Evolutionary conservation across 176 grass and related monocot species (phyloP).

Genomic region (Eragrostis curvula): DNA sequence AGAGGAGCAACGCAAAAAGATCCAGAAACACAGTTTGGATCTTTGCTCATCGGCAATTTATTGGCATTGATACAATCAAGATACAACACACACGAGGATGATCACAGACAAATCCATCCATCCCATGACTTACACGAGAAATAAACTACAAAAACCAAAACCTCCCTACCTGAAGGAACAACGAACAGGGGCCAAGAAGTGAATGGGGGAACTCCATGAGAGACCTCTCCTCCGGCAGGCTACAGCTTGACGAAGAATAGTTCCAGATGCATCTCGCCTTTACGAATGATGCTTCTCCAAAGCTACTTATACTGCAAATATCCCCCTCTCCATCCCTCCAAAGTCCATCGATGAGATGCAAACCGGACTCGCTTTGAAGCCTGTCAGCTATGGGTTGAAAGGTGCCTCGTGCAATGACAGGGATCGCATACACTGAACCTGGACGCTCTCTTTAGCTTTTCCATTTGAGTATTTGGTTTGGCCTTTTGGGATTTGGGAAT

Average conservation of each 20-base stretch:
- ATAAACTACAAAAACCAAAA: constrained; percentile 7
- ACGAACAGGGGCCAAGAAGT: constrained; percentile 50
- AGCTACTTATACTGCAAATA: constrained; percentile 47
- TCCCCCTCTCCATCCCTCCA: constrained; percentile 1
- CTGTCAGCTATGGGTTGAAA: constrained; percentile 6
- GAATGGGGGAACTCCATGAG: constrained; percentile 58
- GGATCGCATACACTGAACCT: constrained; percentile 64
- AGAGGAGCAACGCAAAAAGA: background rate
- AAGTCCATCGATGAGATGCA: background rate
- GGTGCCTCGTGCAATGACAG: constrained; percentile 17
- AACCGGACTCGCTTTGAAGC: constrained; percentile 29
- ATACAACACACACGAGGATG: constrained; percentile 25
- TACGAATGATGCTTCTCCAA: constrained; percentile 36
- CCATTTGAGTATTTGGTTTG: constrained; percentile 10
- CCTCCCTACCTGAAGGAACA: constrained; percentile 22
- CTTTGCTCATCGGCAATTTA: background rate
- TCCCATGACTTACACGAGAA: background rate
- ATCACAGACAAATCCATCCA: background rate
- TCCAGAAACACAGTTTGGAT: background rate
- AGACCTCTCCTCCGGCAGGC: constrained; percentile 30
- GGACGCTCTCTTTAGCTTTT: constrained; percentile 50
- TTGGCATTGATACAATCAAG: constrained; percentile 26
- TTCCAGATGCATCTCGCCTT: constrained; percentile 39
- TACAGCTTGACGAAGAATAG: constrained; percentile 44
- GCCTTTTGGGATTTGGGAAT: constrained; percentile 32